These are phyloP conservation scores for Gracilaria domingensis DNA, from an alignment of 23 red algal genomes.

Conservation along the genomic window DNA sequence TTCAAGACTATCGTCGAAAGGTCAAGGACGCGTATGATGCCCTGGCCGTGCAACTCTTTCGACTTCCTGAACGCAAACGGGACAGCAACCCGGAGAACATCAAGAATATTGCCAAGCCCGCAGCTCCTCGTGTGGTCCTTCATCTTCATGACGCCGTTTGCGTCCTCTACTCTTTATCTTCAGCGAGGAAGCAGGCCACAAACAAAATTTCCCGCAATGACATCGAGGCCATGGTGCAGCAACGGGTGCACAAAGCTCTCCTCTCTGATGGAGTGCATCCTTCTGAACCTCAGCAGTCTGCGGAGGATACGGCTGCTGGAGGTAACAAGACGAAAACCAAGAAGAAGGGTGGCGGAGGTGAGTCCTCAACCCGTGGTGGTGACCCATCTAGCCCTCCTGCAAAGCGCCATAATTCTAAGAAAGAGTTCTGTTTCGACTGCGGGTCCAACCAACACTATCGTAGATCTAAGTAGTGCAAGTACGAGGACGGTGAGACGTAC, in stretches of 20 bases:
- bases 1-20: neutral
- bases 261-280: neutral
- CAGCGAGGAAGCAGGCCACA: neutral
- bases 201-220: neutral
- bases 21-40: neutral
- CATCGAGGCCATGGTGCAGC: slow-evolving; percentile 11
- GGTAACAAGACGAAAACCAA: neutral
- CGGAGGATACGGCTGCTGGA: too few species aligned
- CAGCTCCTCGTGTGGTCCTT: neutral
- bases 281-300: neutral
- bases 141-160: slow-evolving; percentile 25
- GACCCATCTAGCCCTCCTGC: neutral
- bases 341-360: neutral
- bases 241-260: slow-evolving; percentile 16
- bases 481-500: neutral
- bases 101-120: neutral
- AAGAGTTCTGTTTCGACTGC: neutral
- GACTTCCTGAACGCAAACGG: neutral
- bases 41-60: neutral
- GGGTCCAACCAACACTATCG: neutral
- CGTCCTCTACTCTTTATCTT: neutral
- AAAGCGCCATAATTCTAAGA: neutral
- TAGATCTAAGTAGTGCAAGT: neutral
- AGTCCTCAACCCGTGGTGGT: neutral
- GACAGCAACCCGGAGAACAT: slow-evolving; percentile 16